Conservation (phyloP, 2,329 filamentous ascomycete genomes). For the Calonectria honghensis region DNA sequence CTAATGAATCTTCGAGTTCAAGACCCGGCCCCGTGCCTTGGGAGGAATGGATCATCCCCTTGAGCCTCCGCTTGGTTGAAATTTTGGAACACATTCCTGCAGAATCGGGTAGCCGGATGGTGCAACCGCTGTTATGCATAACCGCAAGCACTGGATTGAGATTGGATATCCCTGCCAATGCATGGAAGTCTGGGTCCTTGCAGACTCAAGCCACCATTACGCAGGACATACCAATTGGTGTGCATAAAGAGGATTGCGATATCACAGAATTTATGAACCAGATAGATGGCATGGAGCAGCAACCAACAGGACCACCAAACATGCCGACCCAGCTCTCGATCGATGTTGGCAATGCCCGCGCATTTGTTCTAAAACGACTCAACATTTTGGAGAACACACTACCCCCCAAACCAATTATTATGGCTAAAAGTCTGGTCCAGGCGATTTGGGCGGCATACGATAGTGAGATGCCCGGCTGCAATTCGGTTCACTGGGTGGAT, state of each 20-base stretch:
- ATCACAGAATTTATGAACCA: slow-evolving; percentile 38
- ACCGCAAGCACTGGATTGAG: slow-evolving; percentile 61
- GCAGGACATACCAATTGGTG: slow-evolving; percentile 24
- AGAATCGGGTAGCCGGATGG: slow-evolving; percentile 60
- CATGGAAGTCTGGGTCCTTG: slow-evolving; percentile 24
- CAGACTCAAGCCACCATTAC: neutral
- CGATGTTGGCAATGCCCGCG: slow-evolving; percentile 62
- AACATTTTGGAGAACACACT: slow-evolving; percentile 63
- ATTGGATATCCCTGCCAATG: slow-evolving; percentile 45
- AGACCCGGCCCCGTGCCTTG: slow-evolving; percentile 55
- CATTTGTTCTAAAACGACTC: slow-evolving; percentile 62
- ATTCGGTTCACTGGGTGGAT: slow-evolving; percentile 65
- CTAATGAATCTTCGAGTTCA: slow-evolving; percentile 36
- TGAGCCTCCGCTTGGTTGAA: slow-evolving; percentile 59
- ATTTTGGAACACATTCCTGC: slow-evolving; percentile 60
- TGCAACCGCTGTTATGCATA: slow-evolving; percentile 62
- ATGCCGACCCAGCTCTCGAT: slow-evolving; percentile 56
- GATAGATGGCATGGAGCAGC: slow-evolving; percentile 32
- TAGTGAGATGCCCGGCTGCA: slow-evolving; percentile 56
- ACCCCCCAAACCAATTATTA: slow-evolving; percentile 64
- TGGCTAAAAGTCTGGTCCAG: slow-evolving; percentile 64
- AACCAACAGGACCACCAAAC: slow-evolving; percentile 29
- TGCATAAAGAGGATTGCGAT: slow-evolving; percentile 34
- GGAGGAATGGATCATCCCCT: slow-evolving; percentile 61
- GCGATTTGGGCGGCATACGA: slow-evolving; percentile 66